Percentiles rank a stretch among this genome's conserved stretches.
Evolutionary conservation across 257 asterid genomes (phyloP).

Genomic region (Rubia yunnanensis): DNA sequence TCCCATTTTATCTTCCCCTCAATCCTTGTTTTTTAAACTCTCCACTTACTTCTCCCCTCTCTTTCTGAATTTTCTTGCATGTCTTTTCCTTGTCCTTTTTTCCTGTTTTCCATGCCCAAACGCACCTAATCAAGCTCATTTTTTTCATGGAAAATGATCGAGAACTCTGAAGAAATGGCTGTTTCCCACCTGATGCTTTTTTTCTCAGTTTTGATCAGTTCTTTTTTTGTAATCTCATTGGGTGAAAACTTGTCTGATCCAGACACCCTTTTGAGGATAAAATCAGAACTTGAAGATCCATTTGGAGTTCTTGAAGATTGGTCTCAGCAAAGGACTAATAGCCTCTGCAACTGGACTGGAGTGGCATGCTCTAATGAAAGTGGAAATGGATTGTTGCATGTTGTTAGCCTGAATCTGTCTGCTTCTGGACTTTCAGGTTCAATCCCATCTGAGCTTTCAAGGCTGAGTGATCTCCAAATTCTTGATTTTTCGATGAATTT

Average conservation of each 20-base stretch:
- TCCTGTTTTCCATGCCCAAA: background rate
- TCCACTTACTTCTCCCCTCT: slow-evolving; percentile 3
- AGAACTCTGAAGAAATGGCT: slow-evolving; percentile 30
- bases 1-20: slow-evolving; percentile 11
- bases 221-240: slow-evolving; percentile 19
- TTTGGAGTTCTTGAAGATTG: slow-evolving; percentile 49
- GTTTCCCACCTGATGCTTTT: slow-evolving; percentile 33
- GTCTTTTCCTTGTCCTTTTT: slow-evolving; percentile 1
- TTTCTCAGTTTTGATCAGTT: slow-evolving; percentile 18
- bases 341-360: slow-evolving; percentile 67
- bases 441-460: slow-evolving; percentile 46
- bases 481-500: slow-evolving; percentile 60
- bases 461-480: slow-evolving; percentile 45
- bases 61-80: slow-evolving; percentile 10
- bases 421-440: slow-evolving; percentile 44
- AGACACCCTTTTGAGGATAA: slow-evolving; percentile 43
- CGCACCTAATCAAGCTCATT: background rate
- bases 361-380: slow-evolving; percentile 55
- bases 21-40: no score
- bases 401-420: slow-evolving; percentile 50
- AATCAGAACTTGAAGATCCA: slow-evolving; percentile 55
- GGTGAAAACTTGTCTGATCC: slow-evolving; percentile 40
- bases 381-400: slow-evolving; percentile 10
- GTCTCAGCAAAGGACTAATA: slow-evolving; percentile 31
- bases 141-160: slow-evolving; percentile 2